Percentiles rank a stretch among this genome's conserved stretches.
These are phyloP conservation scores for Marvania coccoides DNA, from an alignment of 139 green algal species.

Conservation along the genomic window DNA sequence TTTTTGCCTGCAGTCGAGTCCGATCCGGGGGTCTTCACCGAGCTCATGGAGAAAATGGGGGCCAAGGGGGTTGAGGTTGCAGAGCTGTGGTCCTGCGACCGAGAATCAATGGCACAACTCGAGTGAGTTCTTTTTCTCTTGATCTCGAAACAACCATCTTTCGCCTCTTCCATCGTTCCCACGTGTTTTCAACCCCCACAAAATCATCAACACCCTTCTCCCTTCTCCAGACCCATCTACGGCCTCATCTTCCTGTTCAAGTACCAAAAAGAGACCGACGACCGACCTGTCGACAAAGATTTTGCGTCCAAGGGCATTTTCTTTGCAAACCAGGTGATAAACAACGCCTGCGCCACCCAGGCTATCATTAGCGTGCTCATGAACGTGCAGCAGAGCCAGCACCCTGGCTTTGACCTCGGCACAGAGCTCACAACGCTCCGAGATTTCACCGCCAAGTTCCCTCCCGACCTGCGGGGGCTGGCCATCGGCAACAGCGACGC, in stretches of 20 bases:
- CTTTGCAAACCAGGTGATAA: constrained; percentile 91
- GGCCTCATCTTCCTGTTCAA: constrained; percentile 99
- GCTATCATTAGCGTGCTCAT: constrained; percentile 93
- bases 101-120: constrained; percentile 44
- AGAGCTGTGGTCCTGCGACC: constrained; percentile 83
- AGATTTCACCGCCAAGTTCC: constrained; percentile 82
- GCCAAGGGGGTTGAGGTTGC: constrained; percentile 77
- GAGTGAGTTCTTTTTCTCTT: constrained; percentile 34
- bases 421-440: constrained; percentile 62
- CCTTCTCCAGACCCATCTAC: constrained; percentile 74
- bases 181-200: not conserved
- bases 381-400: constrained; percentile 58
- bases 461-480: constrained; percentile 72
- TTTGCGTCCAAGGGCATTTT: constrained; percentile 63
- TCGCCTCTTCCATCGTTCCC: constrained; percentile 25
- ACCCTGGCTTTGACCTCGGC: constrained; percentile 44
- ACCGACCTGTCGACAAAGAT: constrained; percentile 35
- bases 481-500: constrained; percentile 91
- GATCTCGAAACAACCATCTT: not conserved
- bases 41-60: constrained; percentile 85
- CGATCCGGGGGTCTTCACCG: constrained; percentile 90
- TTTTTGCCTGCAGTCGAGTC: constrained; percentile 25
- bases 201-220: not conserved
- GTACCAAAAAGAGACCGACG: constrained; percentile 71
- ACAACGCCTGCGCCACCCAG: constrained; percentile 93